A percentile compares a stretch with the other conserved stretches of the same genome.
These are phyloP conservation scores for Carex parvula DNA, from an alignment of 176 grass and related monocot species.

Conservation along the genomic window DNA sequence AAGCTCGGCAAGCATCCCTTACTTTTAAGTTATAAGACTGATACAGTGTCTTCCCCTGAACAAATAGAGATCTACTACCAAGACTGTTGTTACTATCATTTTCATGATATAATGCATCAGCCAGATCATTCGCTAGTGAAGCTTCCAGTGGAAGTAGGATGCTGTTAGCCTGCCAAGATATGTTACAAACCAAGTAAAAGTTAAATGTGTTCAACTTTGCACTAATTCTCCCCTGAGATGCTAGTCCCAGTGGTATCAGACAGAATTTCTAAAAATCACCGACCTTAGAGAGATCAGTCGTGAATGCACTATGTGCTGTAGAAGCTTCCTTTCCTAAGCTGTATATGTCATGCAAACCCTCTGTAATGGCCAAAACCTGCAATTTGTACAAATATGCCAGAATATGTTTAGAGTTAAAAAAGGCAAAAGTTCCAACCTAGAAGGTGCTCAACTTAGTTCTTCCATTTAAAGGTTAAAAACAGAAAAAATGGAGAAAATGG, in stretches of 20 bases:
- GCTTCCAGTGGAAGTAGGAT: constrained; percentile 87
- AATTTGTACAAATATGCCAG: constrained; percentile 38
- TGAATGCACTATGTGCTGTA: constrained; percentile 62
- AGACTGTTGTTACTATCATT: constrained; percentile 46
- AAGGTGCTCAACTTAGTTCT: not conserved
- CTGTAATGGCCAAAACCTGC: constrained; percentile 89
- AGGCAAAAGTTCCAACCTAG: constrained; percentile 4
- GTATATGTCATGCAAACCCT: constrained; percentile 82
- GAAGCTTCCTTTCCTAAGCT: constrained; percentile 72
- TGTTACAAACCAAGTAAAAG: constrained; percentile 27
- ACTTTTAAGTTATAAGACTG: constrained; percentile 79
- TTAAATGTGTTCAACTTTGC: constrained; percentile 20
- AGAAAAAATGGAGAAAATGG: not conserved
- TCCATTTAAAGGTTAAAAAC: constrained; percentile 27
- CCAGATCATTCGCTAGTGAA: constrained; percentile 67
- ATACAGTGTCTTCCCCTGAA: constrained; percentile 71
- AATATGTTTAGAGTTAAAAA: constrained; percentile 28
- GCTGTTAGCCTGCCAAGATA: constrained; percentile 61
- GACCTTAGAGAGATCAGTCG: constrained; percentile 84
- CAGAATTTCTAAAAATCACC: constrained; percentile 33
- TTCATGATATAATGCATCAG: constrained; percentile 61
- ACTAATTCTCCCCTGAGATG: constrained; percentile 7
- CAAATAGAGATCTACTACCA: constrained; percentile 42
- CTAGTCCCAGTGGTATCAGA: constrained; percentile 24
- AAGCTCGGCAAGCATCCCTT: constrained; percentile 69